Percentiles rank a stretch among this genome's conserved stretches.
Conservation (phyloP, 73 alveolate species). For the Paramecium primaurelia region DNA sequence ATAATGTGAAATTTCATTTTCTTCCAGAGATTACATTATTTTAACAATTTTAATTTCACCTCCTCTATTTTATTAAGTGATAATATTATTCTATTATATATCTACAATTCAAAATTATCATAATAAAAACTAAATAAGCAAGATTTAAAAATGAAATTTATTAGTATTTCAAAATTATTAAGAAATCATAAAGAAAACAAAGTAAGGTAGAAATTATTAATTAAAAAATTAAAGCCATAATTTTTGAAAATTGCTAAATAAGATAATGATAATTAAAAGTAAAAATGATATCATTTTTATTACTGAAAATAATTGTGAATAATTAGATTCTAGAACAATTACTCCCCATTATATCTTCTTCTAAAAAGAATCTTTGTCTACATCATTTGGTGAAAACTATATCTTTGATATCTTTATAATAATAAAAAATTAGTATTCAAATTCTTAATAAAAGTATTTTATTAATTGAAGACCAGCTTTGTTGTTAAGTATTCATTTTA, state of each 20-base stretch:
- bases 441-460: neutral
- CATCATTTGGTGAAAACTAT: neutral
- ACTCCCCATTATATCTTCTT: neutral
- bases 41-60: too few relatives aligned
- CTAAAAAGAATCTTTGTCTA: neutral
- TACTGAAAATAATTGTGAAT: neutral
- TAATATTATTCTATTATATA: neutral
- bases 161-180: neutral
- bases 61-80: too few relatives aligned
- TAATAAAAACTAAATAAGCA: neutral
- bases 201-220: neutral
- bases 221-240: neutral
- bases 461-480: neutral
- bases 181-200: neutral
- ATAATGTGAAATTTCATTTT: too few relatives aligned
- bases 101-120: neutral
- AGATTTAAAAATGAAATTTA: neutral
- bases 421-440: neutral
- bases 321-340: neutral
- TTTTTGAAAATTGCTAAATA: neutral
- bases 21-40: too few relatives aligned
- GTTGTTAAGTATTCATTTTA: neutral
- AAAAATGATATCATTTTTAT: too few relatives aligned
- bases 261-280: too few relatives aligned
- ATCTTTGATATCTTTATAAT: neutral